These are phyloP conservation scores for Pleurotus tuber-regium DNA, from an alignment of 768 basidiomycete species.

Conservation along the genomic window DNA sequence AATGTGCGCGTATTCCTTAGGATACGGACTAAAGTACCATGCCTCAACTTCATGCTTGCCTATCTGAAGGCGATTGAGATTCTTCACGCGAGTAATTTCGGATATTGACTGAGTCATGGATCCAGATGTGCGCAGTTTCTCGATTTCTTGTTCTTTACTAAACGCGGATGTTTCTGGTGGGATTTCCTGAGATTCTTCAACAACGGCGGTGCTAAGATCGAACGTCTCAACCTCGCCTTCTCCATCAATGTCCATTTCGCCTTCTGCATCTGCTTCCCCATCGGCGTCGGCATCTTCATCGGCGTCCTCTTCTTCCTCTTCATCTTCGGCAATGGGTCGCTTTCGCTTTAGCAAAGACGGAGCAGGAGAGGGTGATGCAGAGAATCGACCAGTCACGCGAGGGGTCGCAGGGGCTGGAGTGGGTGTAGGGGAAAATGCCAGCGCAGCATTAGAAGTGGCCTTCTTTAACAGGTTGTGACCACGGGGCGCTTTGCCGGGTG, in stretches of 20 bases:
- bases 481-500: conserved; percentile 63
- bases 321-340: conserved; percentile 53
- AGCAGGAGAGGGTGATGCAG: conserved; percentile 56
- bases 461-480: conserved; percentile 60
- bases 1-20: conserved; percentile 95
- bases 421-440: conserved; percentile 56
- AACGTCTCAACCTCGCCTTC: conserved; percentile 74
- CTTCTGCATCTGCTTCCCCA: conserved; percentile 57
- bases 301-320: conserved; percentile 59
- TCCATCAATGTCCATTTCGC: conserved; percentile 72
- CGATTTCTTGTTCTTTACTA: conserved; percentile 98
- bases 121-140: conserved; percentile 95
- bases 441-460: conserved; percentile 66
- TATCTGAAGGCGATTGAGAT: conserved; percentile 94
- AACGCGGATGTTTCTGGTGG: conserved; percentile 60
- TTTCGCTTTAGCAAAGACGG: conserved; percentile 67
- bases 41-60: conserved; percentile 96
- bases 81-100: conserved; percentile 97
- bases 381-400: conserved; percentile 29
- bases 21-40: conserved; percentile 99
- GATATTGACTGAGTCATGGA: conserved; percentile 99
- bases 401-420: conserved; percentile 52
- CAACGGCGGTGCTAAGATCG: conserved; percentile 54
- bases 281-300: conserved; percentile 56
- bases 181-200: conserved; percentile 33